Base-by-base conservation (phyloP, 225 moss, liverwort and hornwort genomes). In the Neckera pumila region DNA sequence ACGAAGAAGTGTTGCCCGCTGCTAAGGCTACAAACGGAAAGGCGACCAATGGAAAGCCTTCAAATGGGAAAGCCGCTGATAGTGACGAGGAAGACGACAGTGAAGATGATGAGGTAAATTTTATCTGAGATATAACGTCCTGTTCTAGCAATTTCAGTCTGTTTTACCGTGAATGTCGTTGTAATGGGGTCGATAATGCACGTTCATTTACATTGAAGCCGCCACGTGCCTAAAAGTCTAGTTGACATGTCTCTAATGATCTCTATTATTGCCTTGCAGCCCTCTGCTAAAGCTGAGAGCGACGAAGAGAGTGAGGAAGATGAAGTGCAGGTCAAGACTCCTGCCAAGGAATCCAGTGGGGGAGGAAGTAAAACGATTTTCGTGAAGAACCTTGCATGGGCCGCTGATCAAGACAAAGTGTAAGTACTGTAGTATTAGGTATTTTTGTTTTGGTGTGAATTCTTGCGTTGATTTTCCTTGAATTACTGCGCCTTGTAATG, bases 331-430 rank as follows among this genome's bases (percentile, higher is more conserved):
- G 83, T 85, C 1, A 94, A 95, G 67, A 97, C 95, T 58, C 97
- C 95, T 43, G 91, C 72, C 8, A 95, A 94, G 82, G 42, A 79
- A 72, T 38, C 90, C 10, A 89, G 90, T 27, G 91, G 79, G 14
- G 94, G 89, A 86, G 97, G 95, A 49, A 96, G 94, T 87, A 97
- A 94, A 78, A 97, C 97, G 9, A 84, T 97, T 45, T 97, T 96
- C 45, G 92, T 97, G 84, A 96, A 93, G 83, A 97, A 97, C 75
- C 84, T 97, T 87, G 96, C 97, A 3, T 97, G 97, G 97, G 95
- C 82, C 14, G 94, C 90, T 12, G 87, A 72, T 45, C 30, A 87
- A 17, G 95, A 95, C 61, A 90, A 89, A 66, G 83, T 97, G 97
- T 97, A 89, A 63, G 94, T n/a, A n/a, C n/a, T n/a, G n/a, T 70